Evolutionary conservation across 2,329 filamentous ascomycete genomes (phyloP), one percentile per base, ranked within the genome.

Genomic region (Hypoxylon sp.): DNA sequence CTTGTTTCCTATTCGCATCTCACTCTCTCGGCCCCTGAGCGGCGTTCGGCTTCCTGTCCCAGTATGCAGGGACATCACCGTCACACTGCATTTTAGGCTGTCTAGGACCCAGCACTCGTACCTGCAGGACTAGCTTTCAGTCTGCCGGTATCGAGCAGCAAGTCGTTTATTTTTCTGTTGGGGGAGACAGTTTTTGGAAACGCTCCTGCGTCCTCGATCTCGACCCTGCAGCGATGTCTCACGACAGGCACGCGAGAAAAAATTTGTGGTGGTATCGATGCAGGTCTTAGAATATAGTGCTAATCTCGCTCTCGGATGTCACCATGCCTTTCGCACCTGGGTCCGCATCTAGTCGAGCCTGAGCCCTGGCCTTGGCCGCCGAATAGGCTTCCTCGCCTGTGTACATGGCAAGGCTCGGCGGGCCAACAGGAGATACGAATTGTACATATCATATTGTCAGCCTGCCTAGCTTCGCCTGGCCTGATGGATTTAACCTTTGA

Each of bases 51-150:
- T 55, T 49, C 57, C 48, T n/a, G 57, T 4, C 15, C 38, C 29
- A 41, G 24, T 15, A 56, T 60, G 60, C 60, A 63, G 56, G 56
- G 46, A 29, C 48, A 38, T 55, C 56, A 53, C 46, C 3, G 49
- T 63, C 56, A 55, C 60, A 60, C 46, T 54, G 53, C 49, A 52
- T 55, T 56, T 63, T 63, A 63, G 60, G 51, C 60, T 60, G 49
- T 63, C 46, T 55, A 48, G 27, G 47, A 41, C 29, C 27, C 41
- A 42, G n/a, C 33, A 40, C n/a, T 48, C 23, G 60, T 63, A 60
- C 60, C 60, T 63, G 60, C 60, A 63, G 51, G 48, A 62, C 49
- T 60, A 62, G 48, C 24, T 35, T 48, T 4, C 37, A 38, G 31
- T 50, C 55, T 47, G 13, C 35, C 33, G 41, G 51, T 45, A 52